Evolutionary conservation across 2,329 filamentous ascomycete species (phyloP).

Genomic region (Macroventuria anomochaeta): DNA sequence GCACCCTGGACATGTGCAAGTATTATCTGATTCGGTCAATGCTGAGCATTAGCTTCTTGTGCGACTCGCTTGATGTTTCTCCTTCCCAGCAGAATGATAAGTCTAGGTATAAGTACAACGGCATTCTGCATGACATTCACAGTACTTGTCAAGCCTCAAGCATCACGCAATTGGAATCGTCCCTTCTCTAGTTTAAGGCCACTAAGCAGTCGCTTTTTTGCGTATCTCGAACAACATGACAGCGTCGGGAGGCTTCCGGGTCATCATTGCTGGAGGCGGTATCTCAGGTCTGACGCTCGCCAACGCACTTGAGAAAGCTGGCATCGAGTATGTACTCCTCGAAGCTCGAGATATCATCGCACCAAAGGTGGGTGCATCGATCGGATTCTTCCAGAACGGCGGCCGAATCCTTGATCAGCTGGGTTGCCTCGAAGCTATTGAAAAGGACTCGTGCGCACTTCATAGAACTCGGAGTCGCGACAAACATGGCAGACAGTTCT

Average conservation of each 20-base stretch:
- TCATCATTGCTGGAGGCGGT: constrained; percentile 24
- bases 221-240: background rate
- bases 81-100: too few species aligned
- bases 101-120: background rate
- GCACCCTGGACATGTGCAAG: too few species aligned
- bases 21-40: background rate
- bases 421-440: constrained; percentile 14
- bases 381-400: constrained; percentile 27
- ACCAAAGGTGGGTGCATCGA: constrained; percentile 25
- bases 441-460: background rate
- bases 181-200: background rate
- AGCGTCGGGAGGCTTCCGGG: background rate
- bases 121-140: background rate
- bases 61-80: too few species aligned
- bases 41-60: background rate
- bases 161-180: background rate
- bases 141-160: background rate
- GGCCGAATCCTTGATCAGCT: constrained; percentile 30
- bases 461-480: background rate
- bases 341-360: constrained; percentile 21
- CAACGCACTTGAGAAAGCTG: constrained; percentile 18
- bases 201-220: too few species aligned
- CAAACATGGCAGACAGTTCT: background rate
- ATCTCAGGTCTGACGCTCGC: constrained; percentile 24
- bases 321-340: constrained; percentile 25